Percentiles rank a stretch among this genome's conserved stretches.
Conservation (phyloP, 495 filamentous ascomycete species). For the Daldinia caldariorum region DNA sequence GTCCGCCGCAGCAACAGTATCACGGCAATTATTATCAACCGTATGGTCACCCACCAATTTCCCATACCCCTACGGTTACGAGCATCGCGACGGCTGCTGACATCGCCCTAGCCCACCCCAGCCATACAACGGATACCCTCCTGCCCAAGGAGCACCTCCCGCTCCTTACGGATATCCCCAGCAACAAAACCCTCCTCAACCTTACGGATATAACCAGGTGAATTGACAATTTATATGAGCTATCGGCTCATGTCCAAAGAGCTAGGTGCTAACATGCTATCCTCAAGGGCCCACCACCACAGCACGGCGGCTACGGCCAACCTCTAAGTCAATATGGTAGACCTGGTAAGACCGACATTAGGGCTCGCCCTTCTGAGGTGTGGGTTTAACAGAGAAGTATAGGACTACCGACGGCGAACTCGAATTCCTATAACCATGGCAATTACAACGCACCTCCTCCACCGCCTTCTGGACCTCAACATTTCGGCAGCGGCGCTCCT, state of each 20-base stretch:
- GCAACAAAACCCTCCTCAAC: conserved; percentile 51
- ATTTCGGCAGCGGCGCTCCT: conserved; percentile 82
- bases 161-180: conserved; percentile 60
- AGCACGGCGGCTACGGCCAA: conserved; percentile 53
- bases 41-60: conserved; percentile 42
- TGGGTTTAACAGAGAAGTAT: conserved; percentile 15
- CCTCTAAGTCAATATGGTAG: conserved; percentile 54
- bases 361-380: neutral
- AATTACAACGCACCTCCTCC: conserved; percentile 64
- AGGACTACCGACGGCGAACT: conserved; percentile 58
- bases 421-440: conserved; percentile 64
- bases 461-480: conserved; percentile 67
- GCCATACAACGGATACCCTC: conserved; percentile 53
- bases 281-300: conserved; percentile 53
- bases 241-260: conserved; percentile 25
- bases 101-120: conserved; percentile 43
- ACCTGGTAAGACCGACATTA: conserved; percentile 50
- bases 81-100: conserved; percentile 29
- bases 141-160: conserved; percentile 47
- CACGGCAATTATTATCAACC: conserved; percentile 53
- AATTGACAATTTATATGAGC: conserved; percentile 41
- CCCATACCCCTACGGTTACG: conserved; percentile 30
- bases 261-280: conserved; percentile 30
- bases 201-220: conserved; percentile 47
- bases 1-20: conserved; percentile 54